Base-by-base conservation (phyloP, 345 rosid species). In the Eucalyptus cloeziana region DNA sequence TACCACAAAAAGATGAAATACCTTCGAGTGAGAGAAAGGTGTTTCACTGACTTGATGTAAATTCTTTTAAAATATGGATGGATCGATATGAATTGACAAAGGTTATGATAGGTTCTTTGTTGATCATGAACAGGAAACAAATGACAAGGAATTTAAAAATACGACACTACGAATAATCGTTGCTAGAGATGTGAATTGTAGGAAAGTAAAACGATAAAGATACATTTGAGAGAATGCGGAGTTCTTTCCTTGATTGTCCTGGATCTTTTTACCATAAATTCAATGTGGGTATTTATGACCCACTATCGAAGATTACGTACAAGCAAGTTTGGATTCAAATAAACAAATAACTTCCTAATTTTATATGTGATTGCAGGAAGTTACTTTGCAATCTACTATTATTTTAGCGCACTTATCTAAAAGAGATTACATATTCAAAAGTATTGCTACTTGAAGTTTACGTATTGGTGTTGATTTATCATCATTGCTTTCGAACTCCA, bases 281-380 rank as follows among this genome's bases (percentile, higher is more conserved):
- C 62, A 4, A 56, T 10, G 67, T 60, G 31, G 31, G 14, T 60
- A 60, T 60, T 24, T 56, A 56, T 9, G 30, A 10, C 30, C 13
- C 30, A 56, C 30, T 56, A 24, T 24, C 6, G 13, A 56, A 22
- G 30, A 24, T 56, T 56, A 24, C 3, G 13, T 24, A 24, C 13
- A 56, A 56, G 30, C 2, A 56, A 56, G 27, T 60, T 60, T 60
- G 0, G 0, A 27, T 27, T 27, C n/a, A 27, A 60, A 60, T 0
- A 11, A 27, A 11, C 4, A 60, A 60, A 10, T 60, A 60, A 60
- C 67, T 60, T 60, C 4, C 14, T 60, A 60, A 27, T 52, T 52
- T 52, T 52, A 52, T 3, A 52, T 60, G 67, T 60, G 31, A 60
- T 60, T 60, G 67, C 7, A 0, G 0, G 31, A 60, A 27, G 31